Evolutionary conservation across 805 yeast species (phyloP).

Genomic region (Myxozyma lipomycoides): DNA sequence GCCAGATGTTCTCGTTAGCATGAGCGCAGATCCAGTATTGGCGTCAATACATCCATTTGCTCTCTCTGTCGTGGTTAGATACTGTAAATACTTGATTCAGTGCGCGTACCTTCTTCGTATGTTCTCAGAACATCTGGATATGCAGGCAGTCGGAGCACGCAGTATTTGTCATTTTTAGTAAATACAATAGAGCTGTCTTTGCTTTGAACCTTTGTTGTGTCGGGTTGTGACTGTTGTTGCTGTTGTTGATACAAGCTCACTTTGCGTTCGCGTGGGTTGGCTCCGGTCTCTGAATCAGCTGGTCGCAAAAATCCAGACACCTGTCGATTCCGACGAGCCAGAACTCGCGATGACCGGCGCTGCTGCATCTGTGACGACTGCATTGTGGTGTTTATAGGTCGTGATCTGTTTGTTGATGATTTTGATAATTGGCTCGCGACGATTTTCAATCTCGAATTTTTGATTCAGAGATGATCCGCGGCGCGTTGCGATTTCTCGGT

Average conservation of each 20-base stretch:
- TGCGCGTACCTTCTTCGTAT: not conserved
- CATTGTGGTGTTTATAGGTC: conserved; percentile 1
- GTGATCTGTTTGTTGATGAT: too few relatives aligned
- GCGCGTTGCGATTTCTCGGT: too few relatives aligned
- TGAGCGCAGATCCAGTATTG: conserved; percentile 47
- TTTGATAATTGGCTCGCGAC: too few relatives aligned
- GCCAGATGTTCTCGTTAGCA: conserved; percentile 48
- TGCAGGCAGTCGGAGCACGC: conserved; percentile 55
- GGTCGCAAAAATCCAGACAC: conserved; percentile 19
- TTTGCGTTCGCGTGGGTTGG: not conserved
- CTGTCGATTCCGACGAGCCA: conserved; percentile 21
- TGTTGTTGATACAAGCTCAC: conserved; percentile 1
- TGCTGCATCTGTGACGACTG: conserved; percentile 3
- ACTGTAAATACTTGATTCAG: not conserved
- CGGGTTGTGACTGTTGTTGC: not conserved
- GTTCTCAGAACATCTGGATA: conserved; percentile 44
- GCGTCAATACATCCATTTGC: conserved; percentile 48
- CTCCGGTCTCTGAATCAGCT: conserved; percentile 3
- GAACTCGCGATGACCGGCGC: conserved; percentile 19
- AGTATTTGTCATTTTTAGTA: conserved; percentile 55
- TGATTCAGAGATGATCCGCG: too few relatives aligned
- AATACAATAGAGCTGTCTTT: conserved; percentile 43
- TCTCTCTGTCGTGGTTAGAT: not conserved
- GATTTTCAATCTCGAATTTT: too few relatives aligned
- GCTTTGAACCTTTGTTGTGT: not conserved